Conservation (phyloP, 1,284 basidiomycete species). For the Tilletiopsis washingtonensis region DNA sequence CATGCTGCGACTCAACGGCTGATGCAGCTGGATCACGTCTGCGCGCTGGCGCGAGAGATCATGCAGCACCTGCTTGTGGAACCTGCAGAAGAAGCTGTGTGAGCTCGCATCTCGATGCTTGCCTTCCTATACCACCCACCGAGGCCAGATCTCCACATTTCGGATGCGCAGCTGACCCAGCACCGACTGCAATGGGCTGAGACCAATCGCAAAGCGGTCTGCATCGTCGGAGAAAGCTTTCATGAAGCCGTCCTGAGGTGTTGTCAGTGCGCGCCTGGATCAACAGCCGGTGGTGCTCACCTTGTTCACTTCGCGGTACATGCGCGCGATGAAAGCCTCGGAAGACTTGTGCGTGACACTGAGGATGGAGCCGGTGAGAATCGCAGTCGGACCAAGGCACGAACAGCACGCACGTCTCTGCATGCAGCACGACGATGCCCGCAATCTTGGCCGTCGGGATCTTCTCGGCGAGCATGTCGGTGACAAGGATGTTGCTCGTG, state of each 20-base stretch:
- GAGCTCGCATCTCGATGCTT: too few species aligned
- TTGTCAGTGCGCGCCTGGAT: too few species aligned
- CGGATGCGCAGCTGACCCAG: conserved; percentile 85
- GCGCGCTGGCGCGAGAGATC: conserved; percentile 54
- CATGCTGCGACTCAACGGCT: conserved; percentile 79
- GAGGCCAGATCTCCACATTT: conserved; percentile 79
- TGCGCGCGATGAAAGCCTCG: conserved; percentile 41
- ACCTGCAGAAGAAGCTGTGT: conserved; percentile 54
- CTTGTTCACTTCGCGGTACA: conserved; percentile 38
- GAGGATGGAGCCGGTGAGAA: too few species aligned
- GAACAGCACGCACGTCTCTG: conserved; percentile 62
- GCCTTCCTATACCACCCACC: too few species aligned
- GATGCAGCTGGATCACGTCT: conserved; percentile 86
- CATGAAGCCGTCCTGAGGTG: conserved; percentile 61
- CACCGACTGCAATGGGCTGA: conserved; percentile 83
- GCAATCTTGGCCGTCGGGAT: conserved; percentile 78
- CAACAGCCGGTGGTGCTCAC: conserved; percentile 5
- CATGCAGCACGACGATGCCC: conserved; percentile 86
- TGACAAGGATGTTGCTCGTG: conserved; percentile 86
- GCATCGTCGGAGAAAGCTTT: conserved; percentile 97
- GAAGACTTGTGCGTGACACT: conserved; percentile 64
- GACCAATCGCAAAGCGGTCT: conserved; percentile 81
- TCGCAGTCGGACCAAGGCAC: too few species aligned
- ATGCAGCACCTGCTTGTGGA: conserved; percentile 54
- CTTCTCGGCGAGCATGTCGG: conserved; percentile 81